phyloP scores from a whole-genome alignment of 1,284 basidiomycete species.

The Puccinia brachypodii region DNA sequence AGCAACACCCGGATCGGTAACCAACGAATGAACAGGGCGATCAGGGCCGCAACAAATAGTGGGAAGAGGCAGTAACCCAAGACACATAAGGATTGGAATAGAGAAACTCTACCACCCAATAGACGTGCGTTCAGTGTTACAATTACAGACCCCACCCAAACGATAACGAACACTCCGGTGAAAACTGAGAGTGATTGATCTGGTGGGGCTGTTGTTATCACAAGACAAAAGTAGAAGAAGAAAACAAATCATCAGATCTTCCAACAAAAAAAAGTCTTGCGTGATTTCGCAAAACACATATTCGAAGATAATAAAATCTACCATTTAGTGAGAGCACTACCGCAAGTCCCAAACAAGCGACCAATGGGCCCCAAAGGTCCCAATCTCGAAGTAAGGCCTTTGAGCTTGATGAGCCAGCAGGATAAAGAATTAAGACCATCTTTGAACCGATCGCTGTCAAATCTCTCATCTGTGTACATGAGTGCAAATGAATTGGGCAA shows the following conservation, averaged over 20 bases:
- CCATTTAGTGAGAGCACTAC: slow-evolving; percentile 84
- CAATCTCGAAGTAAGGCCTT: slow-evolving; percentile 76
- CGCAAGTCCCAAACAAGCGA: slow-evolving; percentile 78
- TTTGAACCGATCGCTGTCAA: slow-evolving; percentile 84
- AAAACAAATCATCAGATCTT: neutral
- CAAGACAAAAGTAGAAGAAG: neutral
- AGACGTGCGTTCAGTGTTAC: slow-evolving; percentile 93
- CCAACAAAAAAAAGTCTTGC: neutral
- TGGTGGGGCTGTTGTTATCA: slow-evolving; percentile 66
- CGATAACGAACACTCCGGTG: slow-evolving; percentile 84
- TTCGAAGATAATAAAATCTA: slow-evolving; percentile 58
- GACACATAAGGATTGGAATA: slow-evolving; percentile 91
- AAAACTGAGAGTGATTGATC: slow-evolving; percentile 83
- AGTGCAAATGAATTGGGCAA: neutral
- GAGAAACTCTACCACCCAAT: slow-evolving; percentile 90
- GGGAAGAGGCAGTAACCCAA: slow-evolving; percentile 88
- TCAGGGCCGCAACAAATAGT: slow-evolving; percentile 78
- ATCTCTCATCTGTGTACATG: slow-evolving; percentile 69
- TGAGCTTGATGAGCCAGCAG: slow-evolving; percentile 63
- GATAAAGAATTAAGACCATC: slow-evolving; percentile 86
- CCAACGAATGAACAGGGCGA: slow-evolving; percentile 78
- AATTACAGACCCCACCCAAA: slow-evolving; percentile 80
- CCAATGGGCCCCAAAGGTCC: slow-evolving; percentile 92
- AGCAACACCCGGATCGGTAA: slow-evolving; percentile 83
- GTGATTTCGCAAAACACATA: neutral